Evolutionary conservation across 2,329 filamentous ascomycete genomes (phyloP).

Genomic region (Thielaviopsis punctulata): DNA sequence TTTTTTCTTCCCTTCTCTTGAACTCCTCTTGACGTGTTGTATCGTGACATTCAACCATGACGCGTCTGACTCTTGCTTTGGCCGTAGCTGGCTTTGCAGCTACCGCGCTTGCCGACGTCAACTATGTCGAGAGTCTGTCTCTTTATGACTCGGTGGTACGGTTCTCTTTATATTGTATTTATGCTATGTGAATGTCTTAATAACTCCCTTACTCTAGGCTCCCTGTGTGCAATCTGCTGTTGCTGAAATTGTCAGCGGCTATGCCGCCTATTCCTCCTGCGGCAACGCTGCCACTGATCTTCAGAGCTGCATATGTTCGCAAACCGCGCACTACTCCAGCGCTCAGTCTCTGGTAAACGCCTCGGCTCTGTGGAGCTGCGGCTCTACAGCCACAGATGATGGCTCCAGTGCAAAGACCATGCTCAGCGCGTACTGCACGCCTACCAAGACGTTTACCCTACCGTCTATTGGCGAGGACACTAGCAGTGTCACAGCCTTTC

Average conservation of each 20-base stretch:
- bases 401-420: constrained; percentile 29
- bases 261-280: constrained; percentile 28
- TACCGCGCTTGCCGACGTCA: constrained; percentile 15
- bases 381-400: constrained; percentile 29
- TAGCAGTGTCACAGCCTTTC: constrained; percentile 27
- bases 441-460: constrained; percentile 24
- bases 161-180: neutral
- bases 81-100: neutral
- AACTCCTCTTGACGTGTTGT: neutral
- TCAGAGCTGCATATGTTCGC: constrained; percentile 36
- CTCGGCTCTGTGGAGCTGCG: constrained; percentile 27
- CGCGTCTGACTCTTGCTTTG: neutral
- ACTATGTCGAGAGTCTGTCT: constrained; percentile 28
- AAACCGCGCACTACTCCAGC: constrained; percentile 24
- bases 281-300: constrained; percentile 24
- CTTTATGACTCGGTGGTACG: constrained; percentile 26
- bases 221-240: constrained; percentile 32
- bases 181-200: neutral
- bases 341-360: constrained; percentile 23
- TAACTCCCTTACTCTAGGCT: constrained; percentile 21
- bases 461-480: constrained; percentile 24
- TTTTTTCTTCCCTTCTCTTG: neutral
- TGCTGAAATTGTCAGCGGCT: constrained; percentile 24
- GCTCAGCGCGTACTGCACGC: constrained; percentile 32
- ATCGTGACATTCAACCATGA: neutral